Evolutionary conservation across 176 grass and related monocot species (phyloP).

Genomic region (Lolium rigidum): DNA sequence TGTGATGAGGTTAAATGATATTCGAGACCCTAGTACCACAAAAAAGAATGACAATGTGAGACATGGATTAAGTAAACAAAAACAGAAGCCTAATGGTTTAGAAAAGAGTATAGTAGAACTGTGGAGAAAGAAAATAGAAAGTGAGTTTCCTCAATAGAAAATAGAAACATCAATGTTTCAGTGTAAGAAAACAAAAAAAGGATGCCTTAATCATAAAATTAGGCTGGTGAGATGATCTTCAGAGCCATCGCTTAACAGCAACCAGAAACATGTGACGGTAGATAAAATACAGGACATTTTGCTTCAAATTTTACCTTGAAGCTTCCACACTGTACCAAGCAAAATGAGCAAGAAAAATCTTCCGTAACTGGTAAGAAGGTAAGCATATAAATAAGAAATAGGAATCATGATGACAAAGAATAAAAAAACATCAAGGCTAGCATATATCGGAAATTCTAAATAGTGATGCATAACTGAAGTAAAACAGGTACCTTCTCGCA

Average conservation of each 20-base stretch:
- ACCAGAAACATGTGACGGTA: not conserved
- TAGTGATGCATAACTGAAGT: constrained; percentile 21
- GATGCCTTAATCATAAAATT: constrained; percentile 20
- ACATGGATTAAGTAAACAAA: constrained; percentile 10
- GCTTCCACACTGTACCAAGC: constrained; percentile 75
- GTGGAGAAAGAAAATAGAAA: constrained; percentile 14
- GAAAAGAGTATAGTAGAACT: not conserved
- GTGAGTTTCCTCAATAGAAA: constrained; percentile 17
- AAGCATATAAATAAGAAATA: constrained; percentile 34
- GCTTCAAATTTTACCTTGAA: constrained; percentile 65
- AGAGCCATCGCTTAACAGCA: constrained; percentile 9
- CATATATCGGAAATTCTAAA: not conserved
- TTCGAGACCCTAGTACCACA: constrained; percentile 17
- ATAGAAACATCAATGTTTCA: constrained; percentile 1
- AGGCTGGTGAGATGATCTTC: constrained; percentile 25
- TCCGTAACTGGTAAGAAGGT: constrained; percentile 68
- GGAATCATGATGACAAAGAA: not conserved
- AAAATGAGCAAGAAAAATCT: constrained; percentile 81
- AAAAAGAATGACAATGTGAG: constrained; percentile 41
- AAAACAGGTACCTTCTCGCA: not conserved
- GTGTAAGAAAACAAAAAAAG: not conserved
- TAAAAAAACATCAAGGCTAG: not conserved
- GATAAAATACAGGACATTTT: constrained; percentile 30
- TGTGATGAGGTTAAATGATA: constrained; percentile 78
- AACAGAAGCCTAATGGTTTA: not conserved